Conservation (phyloP, 495 filamentous ascomycete species). For the Xylaria bambusicola region DNA sequence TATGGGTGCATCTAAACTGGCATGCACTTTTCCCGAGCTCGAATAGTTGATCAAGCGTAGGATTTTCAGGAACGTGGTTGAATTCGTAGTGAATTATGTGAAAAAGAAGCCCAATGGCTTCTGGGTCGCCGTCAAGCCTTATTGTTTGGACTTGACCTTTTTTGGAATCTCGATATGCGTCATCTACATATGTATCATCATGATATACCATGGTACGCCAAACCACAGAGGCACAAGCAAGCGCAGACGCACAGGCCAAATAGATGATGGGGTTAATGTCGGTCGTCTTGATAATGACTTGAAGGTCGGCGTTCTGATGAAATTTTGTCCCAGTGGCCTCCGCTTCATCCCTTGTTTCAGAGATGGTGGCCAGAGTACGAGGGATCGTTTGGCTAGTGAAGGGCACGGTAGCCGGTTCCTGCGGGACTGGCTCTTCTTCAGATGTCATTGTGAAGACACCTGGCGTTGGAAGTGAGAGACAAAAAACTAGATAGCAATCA, state of each 20-base stretch:
- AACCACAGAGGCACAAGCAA: constrained; percentile 15
- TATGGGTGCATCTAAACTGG: constrained; percentile 20
- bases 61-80: background rate
- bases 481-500: background rate
- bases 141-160: background rate
- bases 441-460: background rate
- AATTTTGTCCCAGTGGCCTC: background rate
- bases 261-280: background rate
- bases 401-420: background rate
- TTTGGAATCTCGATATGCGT: background rate
- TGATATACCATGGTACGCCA: constrained; percentile 16
- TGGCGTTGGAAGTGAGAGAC: background rate
- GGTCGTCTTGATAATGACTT: constrained; percentile 1
- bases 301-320: constrained; percentile 11
- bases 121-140: constrained; percentile 1
- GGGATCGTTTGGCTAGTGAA: background rate
- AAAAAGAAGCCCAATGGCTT: constrained; percentile 15
- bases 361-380: constrained; percentile 8
- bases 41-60: constrained; percentile 15
- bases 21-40: constrained; percentile 9
- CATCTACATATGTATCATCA: background rate
- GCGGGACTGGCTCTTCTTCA: background rate
- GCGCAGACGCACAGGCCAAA: constrained; percentile 14
- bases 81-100: constrained; percentile 22
- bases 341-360: background rate